Evolutionary conservation across 2,329 filamentous ascomycete species (phyloP).

Genomic region (Microcyclospora pomicola): DNA sequence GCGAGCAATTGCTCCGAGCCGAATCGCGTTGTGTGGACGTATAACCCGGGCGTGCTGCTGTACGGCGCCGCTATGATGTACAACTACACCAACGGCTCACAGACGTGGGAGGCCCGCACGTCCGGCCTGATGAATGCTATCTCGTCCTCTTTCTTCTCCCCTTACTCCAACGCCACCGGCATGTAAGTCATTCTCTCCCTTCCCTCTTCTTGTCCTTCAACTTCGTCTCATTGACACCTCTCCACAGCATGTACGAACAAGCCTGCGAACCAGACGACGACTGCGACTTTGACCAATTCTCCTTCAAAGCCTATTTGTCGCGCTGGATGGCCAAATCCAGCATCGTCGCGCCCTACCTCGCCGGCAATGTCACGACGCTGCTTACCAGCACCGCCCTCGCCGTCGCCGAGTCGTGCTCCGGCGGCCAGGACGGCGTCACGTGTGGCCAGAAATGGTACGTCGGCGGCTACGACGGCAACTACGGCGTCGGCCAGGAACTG

Average conservation of each 20-base stretch:
- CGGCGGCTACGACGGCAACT: constrained; percentile 27
- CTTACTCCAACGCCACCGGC: constrained; percentile 32
- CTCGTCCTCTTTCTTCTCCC: constrained; percentile 40
- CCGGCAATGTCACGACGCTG: constrained; percentile 24
- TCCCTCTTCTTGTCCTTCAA: not conserved
- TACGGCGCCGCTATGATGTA: constrained; percentile 44
- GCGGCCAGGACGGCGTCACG: constrained; percentile 24
- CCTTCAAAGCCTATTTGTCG: constrained; percentile 62
- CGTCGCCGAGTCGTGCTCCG: constrained; percentile 31
- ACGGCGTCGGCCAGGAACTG: constrained; percentile 32
- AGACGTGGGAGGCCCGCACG: constrained; percentile 43
- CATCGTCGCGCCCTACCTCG: constrained; percentile 30
- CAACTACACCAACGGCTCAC: constrained; percentile 33
- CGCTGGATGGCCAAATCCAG: constrained; percentile 45
- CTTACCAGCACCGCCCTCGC: constrained; percentile 29
- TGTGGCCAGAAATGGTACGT: constrained; percentile 35
- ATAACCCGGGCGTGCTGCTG: constrained; percentile 43
- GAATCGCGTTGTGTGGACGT: constrained; percentile 43
- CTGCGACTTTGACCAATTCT: constrained; percentile 59
- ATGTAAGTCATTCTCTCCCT: constrained; percentile 24
- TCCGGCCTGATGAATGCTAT: constrained; percentile 44
- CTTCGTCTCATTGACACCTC: constrained; percentile 1
- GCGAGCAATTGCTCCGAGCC: constrained; percentile 36
- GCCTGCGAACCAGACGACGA: constrained; percentile 47
- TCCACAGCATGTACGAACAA: constrained; percentile 43